Percentiles rank a stretch among this genome's conserved stretches.
Evolutionary conservation across 1,139 yeast genomes (phyloP).

Genomic region (Candida smagusa): DNA sequence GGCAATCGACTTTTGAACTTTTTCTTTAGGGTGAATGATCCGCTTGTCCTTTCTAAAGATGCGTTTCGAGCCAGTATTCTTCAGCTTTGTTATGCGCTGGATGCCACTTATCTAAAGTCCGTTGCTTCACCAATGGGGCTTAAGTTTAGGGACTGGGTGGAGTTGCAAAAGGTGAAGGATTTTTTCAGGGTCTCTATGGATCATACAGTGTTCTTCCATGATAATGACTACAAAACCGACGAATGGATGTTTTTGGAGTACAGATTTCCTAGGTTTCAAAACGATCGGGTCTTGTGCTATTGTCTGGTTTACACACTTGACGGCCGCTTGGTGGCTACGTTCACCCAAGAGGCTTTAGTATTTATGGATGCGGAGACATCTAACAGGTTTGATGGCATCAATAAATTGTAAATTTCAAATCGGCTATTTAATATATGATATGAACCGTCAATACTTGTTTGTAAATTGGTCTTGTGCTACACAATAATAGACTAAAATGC

Average conservation of each 20-base stretch:
- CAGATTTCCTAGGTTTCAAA: slow-evolving; percentile 30
- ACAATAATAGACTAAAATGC: neutral
- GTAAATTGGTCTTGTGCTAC: too few species aligned
- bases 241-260: slow-evolving; percentile 40
- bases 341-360: slow-evolving; percentile 38
- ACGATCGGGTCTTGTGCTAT: slow-evolving; percentile 31
- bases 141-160: slow-evolving; percentile 6
- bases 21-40: slow-evolving; percentile 33
- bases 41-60: slow-evolving; percentile 22
- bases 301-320: slow-evolving; percentile 27
- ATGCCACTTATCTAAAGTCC: slow-evolving; percentile 24
- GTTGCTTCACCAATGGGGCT: slow-evolving; percentile 23
- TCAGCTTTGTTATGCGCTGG: slow-evolving; percentile 20
- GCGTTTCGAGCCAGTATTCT: slow-evolving; percentile 18
- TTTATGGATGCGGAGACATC: neutral
- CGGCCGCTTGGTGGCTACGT: slow-evolving; percentile 27
- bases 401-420: neutral
- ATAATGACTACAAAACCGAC: slow-evolving; percentile 32
- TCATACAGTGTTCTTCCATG: slow-evolving; percentile 38
- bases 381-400: neutral
- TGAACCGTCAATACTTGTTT: too few species aligned
- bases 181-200: slow-evolving; percentile 43
- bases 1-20: slow-evolving; percentile 33
- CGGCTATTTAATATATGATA: too few species aligned
- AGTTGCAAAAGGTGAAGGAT: slow-evolving; percentile 10